These are phyloP conservation scores for Nitzschia putrida DNA, from an alignment of 108 stramenopile species.

Conservation along the genomic window DNA sequence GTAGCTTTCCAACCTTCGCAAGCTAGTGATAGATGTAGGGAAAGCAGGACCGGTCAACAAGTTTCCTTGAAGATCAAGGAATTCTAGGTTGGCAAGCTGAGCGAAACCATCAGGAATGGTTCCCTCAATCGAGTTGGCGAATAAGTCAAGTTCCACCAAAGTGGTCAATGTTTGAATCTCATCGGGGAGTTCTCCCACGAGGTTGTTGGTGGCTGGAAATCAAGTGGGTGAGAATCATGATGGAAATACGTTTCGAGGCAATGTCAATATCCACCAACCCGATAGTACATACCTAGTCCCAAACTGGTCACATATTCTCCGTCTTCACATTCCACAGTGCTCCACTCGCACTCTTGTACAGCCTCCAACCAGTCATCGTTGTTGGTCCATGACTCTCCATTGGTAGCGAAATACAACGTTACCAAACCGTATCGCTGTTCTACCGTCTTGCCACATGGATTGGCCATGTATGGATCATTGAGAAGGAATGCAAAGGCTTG, in stretches of 20 bases:
- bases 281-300: constrained; percentile 28
- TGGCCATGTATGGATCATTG: constrained; percentile 15
- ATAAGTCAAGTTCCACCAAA: constrained; percentile 40
- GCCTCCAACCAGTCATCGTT: constrained; percentile 31
- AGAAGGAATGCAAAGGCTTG: constrained; percentile 26
- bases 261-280: too few relatives aligned
- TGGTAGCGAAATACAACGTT: constrained; percentile 46
- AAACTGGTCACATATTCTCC: constrained; percentile 17
- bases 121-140: constrained; percentile 30
- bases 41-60: constrained; percentile 36
- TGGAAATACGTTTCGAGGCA: not conserved
- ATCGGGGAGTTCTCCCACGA: constrained; percentile 47
- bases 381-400: constrained; percentile 28
- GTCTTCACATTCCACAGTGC: constrained; percentile 45
- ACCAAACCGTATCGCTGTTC: constrained; percentile 49
- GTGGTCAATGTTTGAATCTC: constrained; percentile 42
- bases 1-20: constrained; percentile 28
- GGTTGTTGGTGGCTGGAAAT: constrained; percentile 33
- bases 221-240: not conserved
- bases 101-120: constrained; percentile 26
- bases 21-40: constrained; percentile 18
- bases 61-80: constrained; percentile 34
- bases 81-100: constrained; percentile 21
- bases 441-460: constrained; percentile 26
- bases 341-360: constrained; percentile 53